Percentiles rank a stretch among this genome's conserved stretches.
Evolutionary conservation across 352 stramenopile species (phyloP).

Genomic region (Phytophthora foliorum): DNA sequence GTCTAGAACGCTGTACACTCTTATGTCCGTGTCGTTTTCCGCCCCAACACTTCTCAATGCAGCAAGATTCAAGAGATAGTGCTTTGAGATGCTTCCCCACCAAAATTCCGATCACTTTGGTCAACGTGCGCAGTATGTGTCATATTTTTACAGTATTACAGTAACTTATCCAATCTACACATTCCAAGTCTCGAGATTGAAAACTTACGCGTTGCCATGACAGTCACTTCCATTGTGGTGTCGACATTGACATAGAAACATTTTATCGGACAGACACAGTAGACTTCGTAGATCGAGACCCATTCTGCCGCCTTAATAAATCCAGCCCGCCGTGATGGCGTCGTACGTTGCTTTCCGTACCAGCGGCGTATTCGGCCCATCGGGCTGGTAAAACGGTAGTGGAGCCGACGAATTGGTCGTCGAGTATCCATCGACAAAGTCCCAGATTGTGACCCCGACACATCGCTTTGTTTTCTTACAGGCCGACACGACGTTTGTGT

Average conservation of each 20-base stretch:
- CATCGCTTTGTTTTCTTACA: constrained; percentile 33
- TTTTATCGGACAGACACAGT: constrained; percentile 12
- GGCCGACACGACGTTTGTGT: constrained; percentile 21
- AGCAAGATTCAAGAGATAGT: too few species aligned
- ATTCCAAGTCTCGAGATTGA: too few species aligned
- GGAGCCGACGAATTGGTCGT: constrained; percentile 16
- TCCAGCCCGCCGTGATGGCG: constrained; percentile 27
- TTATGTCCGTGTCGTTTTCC: too few species aligned
- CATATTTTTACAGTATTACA: too few species aligned
- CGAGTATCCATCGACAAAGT: constrained; percentile 35
- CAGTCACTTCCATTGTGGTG: background rate
- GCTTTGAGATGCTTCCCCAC: too few species aligned
- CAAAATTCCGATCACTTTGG: too few species aligned
- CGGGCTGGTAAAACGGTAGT: constrained; percentile 30
- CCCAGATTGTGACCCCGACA: constrained; percentile 25
- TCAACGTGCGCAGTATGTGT: too few species aligned
- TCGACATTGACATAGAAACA: constrained; percentile 19
- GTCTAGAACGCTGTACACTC: too few species aligned
- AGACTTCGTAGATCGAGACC: background rate
- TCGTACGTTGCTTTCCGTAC: constrained; percentile 33
- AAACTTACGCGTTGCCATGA: too few species aligned
- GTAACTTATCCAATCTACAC: too few species aligned
- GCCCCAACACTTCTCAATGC: too few species aligned
- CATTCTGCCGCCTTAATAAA: constrained; percentile 19
- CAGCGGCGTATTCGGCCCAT: constrained; percentile 20